These are phyloP conservation scores for Sordariomycetes sp. DNA, from an alignment of 2,329 filamentous ascomycete genomes.

Conservation along the genomic window DNA sequence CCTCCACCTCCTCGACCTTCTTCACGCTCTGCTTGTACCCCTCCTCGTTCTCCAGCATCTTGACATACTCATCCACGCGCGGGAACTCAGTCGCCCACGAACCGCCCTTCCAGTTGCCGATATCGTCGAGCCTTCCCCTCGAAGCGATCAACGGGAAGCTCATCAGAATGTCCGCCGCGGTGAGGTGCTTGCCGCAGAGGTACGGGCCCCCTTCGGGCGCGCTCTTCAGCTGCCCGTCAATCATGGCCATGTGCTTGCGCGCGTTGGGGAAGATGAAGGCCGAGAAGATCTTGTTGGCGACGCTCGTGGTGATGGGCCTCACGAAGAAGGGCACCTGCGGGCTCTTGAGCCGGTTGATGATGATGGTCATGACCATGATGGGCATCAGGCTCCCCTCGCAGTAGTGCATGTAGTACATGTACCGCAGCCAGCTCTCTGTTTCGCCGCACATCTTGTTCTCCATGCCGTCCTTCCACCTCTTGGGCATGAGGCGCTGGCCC, in stretches of 20 bases:
- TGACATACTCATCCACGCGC: slow-evolving; percentile 36
- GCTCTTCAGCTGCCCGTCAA: slow-evolving; percentile 38
- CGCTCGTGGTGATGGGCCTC: slow-evolving; percentile 37
- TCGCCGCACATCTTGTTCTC: slow-evolving; percentile 50
- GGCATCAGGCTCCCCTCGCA: slow-evolving; percentile 78
- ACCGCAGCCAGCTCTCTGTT: slow-evolving; percentile 51
- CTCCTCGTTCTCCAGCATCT: slow-evolving; percentile 31
- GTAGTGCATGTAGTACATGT: slow-evolving; percentile 71
- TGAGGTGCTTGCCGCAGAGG: slow-evolving; percentile 38
- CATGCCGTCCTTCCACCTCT: slow-evolving; percentile 47
- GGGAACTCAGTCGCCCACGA: slow-evolving; percentile 30
- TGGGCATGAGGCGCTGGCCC: slow-evolving; percentile 38
- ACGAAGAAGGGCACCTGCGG: slow-evolving; percentile 40
- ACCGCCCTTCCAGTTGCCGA: slow-evolving; percentile 31
- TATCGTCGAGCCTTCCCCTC: slow-evolving; percentile 25
- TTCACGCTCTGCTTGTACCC: slow-evolving; percentile 38
- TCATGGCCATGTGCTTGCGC: slow-evolving; percentile 35
- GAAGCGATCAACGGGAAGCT: slow-evolving; percentile 41
- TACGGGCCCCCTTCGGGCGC: slow-evolving; percentile 29
- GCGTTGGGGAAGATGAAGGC: slow-evolving; percentile 37
- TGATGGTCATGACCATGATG: slow-evolving; percentile 52
- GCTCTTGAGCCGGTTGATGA: slow-evolving; percentile 43
- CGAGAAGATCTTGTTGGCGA: slow-evolving; percentile 30
- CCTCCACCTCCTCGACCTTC: slow-evolving; percentile 41
- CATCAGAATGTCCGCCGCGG: slow-evolving; percentile 43